Percentiles rank a stretch among this genome's conserved stretches.
Evolutionary conservation across 768 basidiomycete species (phyloP).

Genomic region (Cystobasidiopsis lactophilus): DNA sequence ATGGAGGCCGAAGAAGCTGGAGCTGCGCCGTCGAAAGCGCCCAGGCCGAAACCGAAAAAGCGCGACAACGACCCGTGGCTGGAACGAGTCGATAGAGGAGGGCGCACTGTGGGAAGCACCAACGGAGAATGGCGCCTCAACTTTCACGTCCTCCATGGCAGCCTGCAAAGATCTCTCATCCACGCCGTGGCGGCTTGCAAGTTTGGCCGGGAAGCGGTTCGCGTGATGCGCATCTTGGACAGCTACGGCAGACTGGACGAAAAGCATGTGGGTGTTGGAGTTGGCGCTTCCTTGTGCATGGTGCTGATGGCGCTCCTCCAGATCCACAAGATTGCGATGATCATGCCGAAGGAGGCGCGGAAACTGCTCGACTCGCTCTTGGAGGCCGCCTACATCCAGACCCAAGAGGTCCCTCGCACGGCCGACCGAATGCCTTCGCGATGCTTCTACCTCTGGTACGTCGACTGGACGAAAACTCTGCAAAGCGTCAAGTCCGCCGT

Average conservation of each 20-base stretch:
- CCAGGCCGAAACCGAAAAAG: background rate
- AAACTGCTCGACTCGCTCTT: constrained; percentile 57
- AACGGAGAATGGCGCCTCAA: background rate
- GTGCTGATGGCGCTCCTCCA: no score
- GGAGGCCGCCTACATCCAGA: constrained; percentile 58
- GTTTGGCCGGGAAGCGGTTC: constrained; percentile 1
- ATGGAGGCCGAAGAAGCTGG: no score
- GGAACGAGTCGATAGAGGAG: background rate
- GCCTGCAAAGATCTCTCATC: background rate
- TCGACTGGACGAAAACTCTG: constrained; percentile 65
- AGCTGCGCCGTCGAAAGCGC: no score
- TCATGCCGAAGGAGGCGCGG: constrained; percentile 68
- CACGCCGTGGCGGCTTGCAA: background rate
- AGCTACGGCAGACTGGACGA: constrained; percentile 10
- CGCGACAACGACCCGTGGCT: background rate
- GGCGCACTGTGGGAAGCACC: background rate
- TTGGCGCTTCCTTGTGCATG: no score
- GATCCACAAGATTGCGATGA: constrained; percentile 85
- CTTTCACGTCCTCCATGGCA: background rate
- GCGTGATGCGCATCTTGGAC: constrained; percentile 8
- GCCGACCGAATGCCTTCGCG: constrained; percentile 71
- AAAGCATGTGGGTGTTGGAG: constrained; percentile 4
- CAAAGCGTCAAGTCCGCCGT: constrained; percentile 49
- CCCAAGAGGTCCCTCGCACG: constrained; percentile 78
- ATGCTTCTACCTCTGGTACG: constrained; percentile 86